Evolutionary conservation across 495 filamentous ascomycete genomes (phyloP).

Genomic region (Podospora tetraspora): DNA sequence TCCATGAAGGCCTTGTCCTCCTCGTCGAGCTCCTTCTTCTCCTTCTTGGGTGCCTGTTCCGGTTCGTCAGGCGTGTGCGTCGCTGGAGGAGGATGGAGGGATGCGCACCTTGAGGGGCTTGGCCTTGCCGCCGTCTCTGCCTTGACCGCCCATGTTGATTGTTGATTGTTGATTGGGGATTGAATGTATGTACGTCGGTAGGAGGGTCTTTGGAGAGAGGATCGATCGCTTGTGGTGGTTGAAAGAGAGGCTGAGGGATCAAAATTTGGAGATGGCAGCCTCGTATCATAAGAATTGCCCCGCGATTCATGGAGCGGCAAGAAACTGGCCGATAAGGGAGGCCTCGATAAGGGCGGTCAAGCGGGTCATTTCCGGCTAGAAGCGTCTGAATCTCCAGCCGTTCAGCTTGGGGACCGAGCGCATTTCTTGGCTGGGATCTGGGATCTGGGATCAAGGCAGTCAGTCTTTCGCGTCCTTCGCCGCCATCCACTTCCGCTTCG

Average conservation of each 20-base stretch:
- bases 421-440: not conserved
- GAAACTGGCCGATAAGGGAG: constrained; percentile 6
- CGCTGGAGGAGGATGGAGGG: not conserved
- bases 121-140: constrained; percentile 75
- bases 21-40: constrained; percentile 66
- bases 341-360: constrained; percentile 6
- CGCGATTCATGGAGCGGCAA: constrained; percentile 6
- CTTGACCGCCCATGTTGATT: constrained; percentile 57
- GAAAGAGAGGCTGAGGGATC: constrained; percentile 3
- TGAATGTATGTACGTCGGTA: not conserved
- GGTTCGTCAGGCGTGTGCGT: not conserved
- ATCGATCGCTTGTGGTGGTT: not conserved
- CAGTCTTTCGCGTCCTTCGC: not conserved
- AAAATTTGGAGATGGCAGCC: constrained; percentile 12
- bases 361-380: not conserved
- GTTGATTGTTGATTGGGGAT: constrained; percentile 15
- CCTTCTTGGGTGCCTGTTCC: constrained; percentile 60
- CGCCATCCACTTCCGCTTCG: not conserved
- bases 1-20: constrained; percentile 70
- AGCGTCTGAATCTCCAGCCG: not conserved
- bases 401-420: not conserved
- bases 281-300: constrained; percentile 11
- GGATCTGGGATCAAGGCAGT: not conserved
- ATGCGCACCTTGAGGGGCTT: constrained; percentile 66
- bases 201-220: not conserved